Conservation (phyloP, 768 basidiomycete species). For the Phylloporus sp. region DNA sequence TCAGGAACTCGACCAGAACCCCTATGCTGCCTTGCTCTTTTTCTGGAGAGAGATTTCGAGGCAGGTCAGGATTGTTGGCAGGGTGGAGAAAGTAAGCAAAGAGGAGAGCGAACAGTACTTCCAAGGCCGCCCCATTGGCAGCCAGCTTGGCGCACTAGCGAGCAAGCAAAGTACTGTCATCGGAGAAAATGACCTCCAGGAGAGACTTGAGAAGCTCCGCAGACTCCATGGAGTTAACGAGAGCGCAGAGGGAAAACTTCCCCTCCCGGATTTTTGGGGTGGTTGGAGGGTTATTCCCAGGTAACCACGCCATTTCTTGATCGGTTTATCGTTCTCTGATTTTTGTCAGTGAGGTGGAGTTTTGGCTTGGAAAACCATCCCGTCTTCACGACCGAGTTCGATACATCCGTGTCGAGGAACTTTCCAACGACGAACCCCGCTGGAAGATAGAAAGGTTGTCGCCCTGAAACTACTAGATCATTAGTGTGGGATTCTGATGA, state of each 20-base stretch:
- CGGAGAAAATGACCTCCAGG: conserved; percentile 63
- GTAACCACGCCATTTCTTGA: conserved; percentile 35
- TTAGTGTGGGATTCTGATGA: background rate
- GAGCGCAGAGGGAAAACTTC: conserved; percentile 45
- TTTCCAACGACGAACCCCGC: conserved; percentile 44
- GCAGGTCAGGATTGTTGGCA: conserved; percentile 81
- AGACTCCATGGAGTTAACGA: conserved; percentile 52
- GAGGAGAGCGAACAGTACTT: conserved; percentile 85
- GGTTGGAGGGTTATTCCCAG: conserved; percentile 92
- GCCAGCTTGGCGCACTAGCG: conserved; percentile 89
- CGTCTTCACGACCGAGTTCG: conserved; percentile 88
- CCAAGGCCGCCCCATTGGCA: conserved; percentile 74
- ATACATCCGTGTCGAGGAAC: conserved; percentile 55
- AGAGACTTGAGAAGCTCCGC: conserved; percentile 54
- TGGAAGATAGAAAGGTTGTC: conserved; percentile 83
- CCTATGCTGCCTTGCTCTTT: conserved; percentile 77
- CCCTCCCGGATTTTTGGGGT: conserved; percentile 91
- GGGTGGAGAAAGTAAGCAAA: conserved; percentile 69
- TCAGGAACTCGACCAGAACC: conserved; percentile 69
- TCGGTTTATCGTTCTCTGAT: conserved; percentile 5
- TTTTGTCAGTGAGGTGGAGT: conserved; percentile 79
- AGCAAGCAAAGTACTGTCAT: conserved; percentile 84
- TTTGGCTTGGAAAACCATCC: conserved; percentile 96
- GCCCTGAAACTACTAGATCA: conserved; percentile 42
- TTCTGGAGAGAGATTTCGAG: conserved; percentile 88